Base-by-base conservation (phyloP, 2,329 filamentous ascomycete genomes). In the Diaporthe sp. region DNA sequence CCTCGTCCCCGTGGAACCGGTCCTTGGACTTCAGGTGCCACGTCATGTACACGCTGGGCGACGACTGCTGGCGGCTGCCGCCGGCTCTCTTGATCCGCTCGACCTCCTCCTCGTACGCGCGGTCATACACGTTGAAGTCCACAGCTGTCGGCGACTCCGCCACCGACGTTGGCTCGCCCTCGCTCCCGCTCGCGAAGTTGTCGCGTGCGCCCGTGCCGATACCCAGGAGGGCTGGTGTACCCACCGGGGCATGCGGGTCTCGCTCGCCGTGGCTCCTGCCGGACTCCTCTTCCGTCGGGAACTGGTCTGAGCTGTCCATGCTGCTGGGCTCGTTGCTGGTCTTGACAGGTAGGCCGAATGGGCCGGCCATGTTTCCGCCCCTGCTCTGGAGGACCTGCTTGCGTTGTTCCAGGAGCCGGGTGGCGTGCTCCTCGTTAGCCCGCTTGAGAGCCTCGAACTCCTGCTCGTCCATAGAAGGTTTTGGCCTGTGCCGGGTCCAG, bases 51-150 rank as follows among this genome's bases (percentile, higher is more conserved):
- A 89, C 82, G 19, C 84, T 83, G 25, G 25, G 25, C 52, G 86
- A 84, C 28, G n/a, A n/a, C n/a, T n/a, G n/a, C n/a, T n/a, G n/a
- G n/a, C n/a, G n/a, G n/a, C 74, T 76, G 25, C 81, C 81, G 47
- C 78, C 79, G 69, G 82, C 85, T 80, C 78, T 58, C 74, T 83
- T 85, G 79, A 98, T 96, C 22, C 92, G 89, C 74, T 93, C 89
- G 38, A 97, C 90, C 84, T 98, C 95, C 76, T 94, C 90, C 80
- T 94, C 91, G 81, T 97, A 98, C 0, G 96, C 96, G 0, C 90
- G 91, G 82, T 97, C 95, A 82, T 98, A 98, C 74, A 98, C 93
- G 80, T 97, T 92, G 78, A 95, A 95, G 75, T 97, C 95, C 8
- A 94, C 94, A 1, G 92, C 93, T 0, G 93, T 93, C 3, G 96